A percentile compares a stretch with the other conserved stretches of the same genome.
These are phyloP conservation scores for Hypoxylon fragiforme DNA, from an alignment of 495 filamentous ascomycete genomes.

Conservation along the genomic window DNA sequence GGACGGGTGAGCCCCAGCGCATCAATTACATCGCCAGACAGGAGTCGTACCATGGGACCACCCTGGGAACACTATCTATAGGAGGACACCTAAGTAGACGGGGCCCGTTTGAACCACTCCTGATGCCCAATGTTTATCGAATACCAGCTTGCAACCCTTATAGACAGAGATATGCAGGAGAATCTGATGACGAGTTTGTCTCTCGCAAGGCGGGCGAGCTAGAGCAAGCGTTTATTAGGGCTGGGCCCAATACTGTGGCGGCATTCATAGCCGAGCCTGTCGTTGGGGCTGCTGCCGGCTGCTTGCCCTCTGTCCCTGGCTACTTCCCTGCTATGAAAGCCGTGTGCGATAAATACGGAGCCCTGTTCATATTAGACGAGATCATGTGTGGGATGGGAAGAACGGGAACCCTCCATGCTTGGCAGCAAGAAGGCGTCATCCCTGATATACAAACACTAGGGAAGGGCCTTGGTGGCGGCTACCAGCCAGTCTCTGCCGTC, in stretches of 20 bases:
- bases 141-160: constrained; percentile 68
- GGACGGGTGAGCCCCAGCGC: constrained; percentile 47
- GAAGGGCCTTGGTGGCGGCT: constrained; percentile 65
- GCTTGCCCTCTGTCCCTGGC: constrained; percentile 65
- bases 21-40: constrained; percentile 66
- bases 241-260: constrained; percentile 72
- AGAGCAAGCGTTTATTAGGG: constrained; percentile 70
- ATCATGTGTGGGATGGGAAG: constrained; percentile 81
- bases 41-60: constrained; percentile 77
- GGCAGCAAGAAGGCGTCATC: constrained; percentile 61
- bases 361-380: constrained; percentile 75
- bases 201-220: constrained; percentile 63
- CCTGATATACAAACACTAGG: constrained; percentile 62
- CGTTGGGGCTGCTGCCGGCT: constrained; percentile 65
- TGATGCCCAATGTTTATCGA: constrained; percentile 61
- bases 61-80: constrained; percentile 65
- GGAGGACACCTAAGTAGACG: constrained; percentile 66
- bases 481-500: constrained; percentile 59
- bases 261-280: constrained; percentile 78
- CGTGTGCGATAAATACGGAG: constrained; percentile 73
- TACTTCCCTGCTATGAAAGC: constrained; percentile 71
- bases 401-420: constrained; percentile 67
- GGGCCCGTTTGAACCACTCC: constrained; percentile 66
- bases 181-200: constrained; percentile 51
- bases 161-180: constrained; percentile 38